Percentiles rank a stretch among this genome's conserved stretches.
phyloP scores from a whole-genome alignment of 2,329 filamentous ascomycete species.

The Aspergillus proliferans region DNA sequence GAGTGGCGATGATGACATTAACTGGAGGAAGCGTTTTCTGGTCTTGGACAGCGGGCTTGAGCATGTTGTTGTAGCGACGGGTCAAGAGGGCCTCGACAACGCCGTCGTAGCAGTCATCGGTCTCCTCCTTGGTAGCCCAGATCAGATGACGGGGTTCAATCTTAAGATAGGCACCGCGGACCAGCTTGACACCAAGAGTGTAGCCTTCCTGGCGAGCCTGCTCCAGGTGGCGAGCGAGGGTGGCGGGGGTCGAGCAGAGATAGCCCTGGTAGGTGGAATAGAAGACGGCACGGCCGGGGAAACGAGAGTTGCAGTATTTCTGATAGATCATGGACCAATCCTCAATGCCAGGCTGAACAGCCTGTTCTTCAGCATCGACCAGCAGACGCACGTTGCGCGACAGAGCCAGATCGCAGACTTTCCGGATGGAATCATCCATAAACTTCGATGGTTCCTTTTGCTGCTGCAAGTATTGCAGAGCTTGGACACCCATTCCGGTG shows the following conservation, averaged over 20 bases:
- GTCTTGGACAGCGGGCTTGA: conserved; percentile 42
- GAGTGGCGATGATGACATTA: conserved; percentile 54
- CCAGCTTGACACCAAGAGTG: conserved; percentile 47
- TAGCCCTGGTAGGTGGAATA: conserved; percentile 52
- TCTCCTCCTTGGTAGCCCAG: conserved; percentile 43
- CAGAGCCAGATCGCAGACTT: conserved; percentile 39
- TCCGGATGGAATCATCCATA: conserved; percentile 39
- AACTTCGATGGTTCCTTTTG: conserved; percentile 33
- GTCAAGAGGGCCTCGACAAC: conserved; percentile 50
- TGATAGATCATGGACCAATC: conserved; percentile 49
- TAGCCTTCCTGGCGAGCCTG: conserved; percentile 44
- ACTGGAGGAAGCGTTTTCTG: conserved; percentile 36
- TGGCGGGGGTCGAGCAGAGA: conserved; percentile 43
- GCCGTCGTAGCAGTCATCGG: conserved; percentile 50
- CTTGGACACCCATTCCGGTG: conserved; percentile 44
- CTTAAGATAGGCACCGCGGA: conserved; percentile 49
- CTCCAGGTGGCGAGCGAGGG: conserved; percentile 41
- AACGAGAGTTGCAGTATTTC: conserved; percentile 46
- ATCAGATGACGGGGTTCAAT: conserved; percentile 43
- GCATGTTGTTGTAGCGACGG: conserved; percentile 52
- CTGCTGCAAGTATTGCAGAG: conserved; percentile 36
- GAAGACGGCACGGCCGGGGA: conserved; percentile 45
- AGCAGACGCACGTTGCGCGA: conserved; percentile 42
- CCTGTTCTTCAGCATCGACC: conserved; percentile 51
- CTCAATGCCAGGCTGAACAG: conserved; percentile 48